Evolutionary conservation across 2,329 filamentous ascomycete species (phyloP), one percentile per base, ranked within the genome.

Genomic region (Podosphaera fusca): DNA sequence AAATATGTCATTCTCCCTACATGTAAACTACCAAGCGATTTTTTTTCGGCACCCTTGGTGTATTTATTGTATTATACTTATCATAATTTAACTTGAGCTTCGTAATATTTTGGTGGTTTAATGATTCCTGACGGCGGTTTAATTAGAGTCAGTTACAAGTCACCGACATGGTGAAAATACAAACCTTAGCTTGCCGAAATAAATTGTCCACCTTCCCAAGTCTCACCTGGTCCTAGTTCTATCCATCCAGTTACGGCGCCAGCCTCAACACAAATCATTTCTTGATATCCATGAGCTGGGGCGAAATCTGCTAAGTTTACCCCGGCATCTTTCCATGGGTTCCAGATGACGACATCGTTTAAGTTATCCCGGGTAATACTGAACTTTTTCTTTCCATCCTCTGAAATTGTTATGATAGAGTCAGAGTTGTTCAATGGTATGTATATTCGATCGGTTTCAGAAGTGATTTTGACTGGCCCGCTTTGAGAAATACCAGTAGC

Each of bases 191-290:
- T 35, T n/a, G 38, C 33, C 3, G 42, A 47, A 45, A 64, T 62
- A 36, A 63, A 57, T 58, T 67, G 65, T 33, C 76, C 76, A 5
- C 79, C 80, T 68, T 82, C 76, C 64, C 79, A 80, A 1, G 77
- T 74, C 63, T 83, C 80, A 1, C 87, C 87, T 51, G 82, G 80
- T 68, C 96, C 92, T 63, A 96, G 73, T 63, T 81, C 85, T 71
- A 84, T 82, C 86, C 87, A 96, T 4, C 75, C 79, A 62, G 78
- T 76, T 21, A 96, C 90, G 8, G 82, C 78, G 10, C 92, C 92
- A 2, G 90, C 85, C 75, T 98, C 92, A 55, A 96, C 79, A 67
- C 92, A 96, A 49, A 98, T 74, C 87, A 96, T 95, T 59, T 87
- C 80, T 74, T 87, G 87, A 74, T 84, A 96, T 42, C 85, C 92